Evolutionary conservation across 352 stramenopile genomes (phyloP).

Genomic region (Plasmopara muralis): DNA sequence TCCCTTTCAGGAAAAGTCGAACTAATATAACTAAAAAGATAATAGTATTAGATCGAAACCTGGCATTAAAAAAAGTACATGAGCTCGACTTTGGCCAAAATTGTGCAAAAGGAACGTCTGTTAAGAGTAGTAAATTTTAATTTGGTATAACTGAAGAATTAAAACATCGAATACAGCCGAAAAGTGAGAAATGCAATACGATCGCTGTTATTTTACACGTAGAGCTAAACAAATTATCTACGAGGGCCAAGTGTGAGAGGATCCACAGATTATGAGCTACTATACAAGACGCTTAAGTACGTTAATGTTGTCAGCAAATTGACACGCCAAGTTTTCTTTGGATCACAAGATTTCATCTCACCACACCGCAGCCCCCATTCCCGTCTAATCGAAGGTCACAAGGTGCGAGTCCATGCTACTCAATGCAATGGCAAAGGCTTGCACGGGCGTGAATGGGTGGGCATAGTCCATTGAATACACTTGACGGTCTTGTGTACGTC

Average conservation of each 20-base stretch:
- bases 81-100: too few species aligned
- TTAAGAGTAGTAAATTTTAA: not conserved
- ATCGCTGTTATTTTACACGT: conserved; percentile 36
- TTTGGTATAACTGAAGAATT: not conserved
- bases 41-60: too few species aligned
- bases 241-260: conserved; percentile 12
- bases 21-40: not conserved
- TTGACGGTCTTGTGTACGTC: conserved; percentile 76
- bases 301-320: not conserved
- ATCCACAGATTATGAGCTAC: conserved; percentile 26
- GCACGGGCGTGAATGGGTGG: conserved; percentile 76
- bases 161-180: not conserved
- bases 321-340: not conserved
- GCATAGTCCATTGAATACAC: conserved; percentile 88
- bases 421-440: conserved; percentile 82
- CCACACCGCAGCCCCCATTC: conserved; percentile 16
- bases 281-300: conserved; percentile 16
- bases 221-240: conserved; percentile 32
- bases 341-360: conserved; percentile 29
- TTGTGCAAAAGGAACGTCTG: too few species aligned
- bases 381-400: conserved; percentile 74
- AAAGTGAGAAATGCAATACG: conserved; percentile 16
- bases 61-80: too few species aligned
- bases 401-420: conserved; percentile 86
- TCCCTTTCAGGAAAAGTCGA: conserved; percentile 10